A percentile compares a stretch with the other conserved stretches of the same genome.
Evolutionary conservation across 352 stramenopile genomes (phyloP).

Genomic region (Globisporangium barbulae): DNA sequence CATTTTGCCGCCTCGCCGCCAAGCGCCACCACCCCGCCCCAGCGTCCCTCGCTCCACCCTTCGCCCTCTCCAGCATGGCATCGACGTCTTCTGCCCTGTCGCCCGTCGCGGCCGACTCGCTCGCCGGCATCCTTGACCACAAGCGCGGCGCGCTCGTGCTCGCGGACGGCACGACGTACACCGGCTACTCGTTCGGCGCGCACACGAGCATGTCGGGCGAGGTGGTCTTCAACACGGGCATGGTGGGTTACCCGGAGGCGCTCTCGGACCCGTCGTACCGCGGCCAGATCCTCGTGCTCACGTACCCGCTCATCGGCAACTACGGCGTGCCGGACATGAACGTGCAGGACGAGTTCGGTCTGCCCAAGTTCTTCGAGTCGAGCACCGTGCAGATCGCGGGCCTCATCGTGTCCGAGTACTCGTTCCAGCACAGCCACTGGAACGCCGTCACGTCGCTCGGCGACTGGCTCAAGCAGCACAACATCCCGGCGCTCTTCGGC

Average conservation of each 20-base stretch:
- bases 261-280: constrained; percentile 96
- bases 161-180: constrained; percentile 70
- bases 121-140: constrained; percentile 39
- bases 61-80: constrained; percentile 28
- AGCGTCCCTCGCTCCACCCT: constrained; percentile 15
- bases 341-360: constrained; percentile 59
- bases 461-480: constrained; percentile 90
- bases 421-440: constrained; percentile 93
- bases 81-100: constrained; percentile 38
- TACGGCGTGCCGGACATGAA: constrained; percentile 92
- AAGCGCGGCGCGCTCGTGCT: constrained; percentile 80
- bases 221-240: constrained; percentile 97
- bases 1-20: constrained; percentile 34
- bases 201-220: constrained; percentile 71
- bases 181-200: constrained; percentile 77
- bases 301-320: constrained; percentile 96
- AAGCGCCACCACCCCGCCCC: constrained; percentile 23
- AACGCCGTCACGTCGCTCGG: constrained; percentile 87
- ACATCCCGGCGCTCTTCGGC: constrained; percentile 92
- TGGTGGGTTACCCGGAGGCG: constrained; percentile 97
- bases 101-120: constrained; percentile 40
- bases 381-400: constrained; percentile 92
- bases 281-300: constrained; percentile 95
- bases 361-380: constrained; percentile 92
- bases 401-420: constrained; percentile 93